These are phyloP conservation scores for Yamadazyma laniorum DNA, from an alignment of 805 yeast genomes.

Conservation along the genomic window DNA sequence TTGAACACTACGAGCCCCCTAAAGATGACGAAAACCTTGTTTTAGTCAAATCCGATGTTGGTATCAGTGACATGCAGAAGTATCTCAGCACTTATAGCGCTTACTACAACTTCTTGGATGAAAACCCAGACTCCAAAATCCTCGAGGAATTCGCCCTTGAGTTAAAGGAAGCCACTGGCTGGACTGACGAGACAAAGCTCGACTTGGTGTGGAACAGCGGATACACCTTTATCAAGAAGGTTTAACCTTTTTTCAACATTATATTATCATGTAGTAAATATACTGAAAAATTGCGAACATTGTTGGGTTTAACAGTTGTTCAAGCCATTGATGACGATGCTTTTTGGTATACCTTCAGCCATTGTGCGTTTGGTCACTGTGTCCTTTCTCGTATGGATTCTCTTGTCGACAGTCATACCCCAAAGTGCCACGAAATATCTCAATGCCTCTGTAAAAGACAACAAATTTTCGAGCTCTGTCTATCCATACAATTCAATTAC, in stretches of 20 bases:
- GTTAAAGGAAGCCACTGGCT: constrained; percentile 42
- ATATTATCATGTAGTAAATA: too few species aligned
- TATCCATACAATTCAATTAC: constrained; percentile 40
- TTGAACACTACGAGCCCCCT: constrained; percentile 13
- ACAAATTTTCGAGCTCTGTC: constrained; percentile 18
- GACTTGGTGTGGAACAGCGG: constrained; percentile 51
- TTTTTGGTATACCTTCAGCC: constrained; percentile 8
- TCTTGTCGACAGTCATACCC: constrained; percentile 40
- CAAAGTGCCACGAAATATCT: constrained; percentile 31
- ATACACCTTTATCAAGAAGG: constrained; percentile 45
- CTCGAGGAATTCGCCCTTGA: constrained; percentile 34
- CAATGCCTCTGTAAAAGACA: constrained; percentile 26
- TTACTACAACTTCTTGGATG: constrained; percentile 53
- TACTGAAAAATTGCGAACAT: too few species aligned
- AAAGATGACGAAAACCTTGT: constrained; percentile 21
- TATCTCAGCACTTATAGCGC: constrained; percentile 74
- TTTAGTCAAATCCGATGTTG: constrained; percentile 36
- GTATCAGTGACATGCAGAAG: constrained; percentile 45
- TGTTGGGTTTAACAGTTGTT: too few species aligned
- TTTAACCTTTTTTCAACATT: too few species aligned
- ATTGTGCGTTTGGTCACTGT: constrained; percentile 4
- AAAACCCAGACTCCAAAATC: constrained; percentile 31
- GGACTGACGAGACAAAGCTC: constrained; percentile 44
- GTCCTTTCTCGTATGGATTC: constrained; percentile 37
- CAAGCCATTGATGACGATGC: too few species aligned